Evolutionary conservation across 148 eudicot genomes (phyloP), one percentile per base, ranked within the genome.

Genomic region (Nepenthes mirabilis): DNA sequence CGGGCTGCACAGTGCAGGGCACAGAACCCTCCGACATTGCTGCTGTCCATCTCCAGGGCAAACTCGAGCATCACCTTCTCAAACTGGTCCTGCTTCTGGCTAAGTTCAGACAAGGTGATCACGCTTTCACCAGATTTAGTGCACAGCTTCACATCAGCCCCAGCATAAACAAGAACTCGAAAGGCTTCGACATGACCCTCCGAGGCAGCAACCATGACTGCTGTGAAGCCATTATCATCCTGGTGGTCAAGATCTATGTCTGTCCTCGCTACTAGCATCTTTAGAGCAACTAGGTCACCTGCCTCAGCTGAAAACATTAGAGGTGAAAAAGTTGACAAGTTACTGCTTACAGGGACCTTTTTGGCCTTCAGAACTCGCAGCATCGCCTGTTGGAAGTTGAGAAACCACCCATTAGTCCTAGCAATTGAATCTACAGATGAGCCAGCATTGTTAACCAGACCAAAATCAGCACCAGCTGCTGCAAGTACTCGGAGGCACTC

Each of bases 1-100:
- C 96, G 80, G 45, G 96, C 87, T 5, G 99, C 99, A 67, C 87
- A 88, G 37, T 86, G 96, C 13, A 88, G 67, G 2, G 89, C 91
- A 37, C 74, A 77, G 62, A 88, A 93, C 23, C 0, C 83, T 72
- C 63, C 82, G 1, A 74, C 77, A 72, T 69, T 79, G 34, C 70
- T 76, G 35, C 79, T 84, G 43, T 84, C 96, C 65, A 80, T 86
- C 47, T 88, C 83, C 2, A 93, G 84, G 9, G 95, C 91, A 49
- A 78, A 84, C 62, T 88, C 87, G 2, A 93, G 85, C 85, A 93
- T 67, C 23, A 93, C 91, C 71, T 83, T 86, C 70, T 86, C 96
- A 63, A 93, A 80, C 10, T 68, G 66, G 60, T 88, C 89, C 9
- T 74, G 70, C 9, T 79, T 80, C 34, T 65, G 64, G 55, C 63